Conservation (phyloP, 805 yeast genomes). For the Helenozyma baotianmanensis region DNA sequence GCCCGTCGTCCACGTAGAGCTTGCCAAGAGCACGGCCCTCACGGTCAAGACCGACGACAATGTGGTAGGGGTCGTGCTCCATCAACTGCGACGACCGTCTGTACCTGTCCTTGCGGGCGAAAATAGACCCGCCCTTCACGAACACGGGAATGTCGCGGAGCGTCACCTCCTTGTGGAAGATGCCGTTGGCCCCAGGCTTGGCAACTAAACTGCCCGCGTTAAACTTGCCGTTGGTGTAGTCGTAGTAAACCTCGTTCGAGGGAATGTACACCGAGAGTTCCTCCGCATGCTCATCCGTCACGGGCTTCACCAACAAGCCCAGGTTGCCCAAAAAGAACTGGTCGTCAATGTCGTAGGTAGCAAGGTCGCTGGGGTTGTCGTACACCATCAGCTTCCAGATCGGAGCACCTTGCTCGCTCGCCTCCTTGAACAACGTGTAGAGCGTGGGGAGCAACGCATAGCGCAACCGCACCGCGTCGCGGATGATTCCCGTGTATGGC, state of each 20-base stretch:
- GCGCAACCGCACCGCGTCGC: constrained; percentile 68
- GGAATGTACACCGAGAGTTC: constrained; percentile 49
- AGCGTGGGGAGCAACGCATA: constrained; percentile 73
- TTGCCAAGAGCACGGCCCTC: constrained; percentile 51
- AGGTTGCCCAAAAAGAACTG: constrained; percentile 72
- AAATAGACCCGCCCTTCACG: constrained; percentile 73
- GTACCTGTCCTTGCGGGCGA: constrained; percentile 63
- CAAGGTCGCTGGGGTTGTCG: constrained; percentile 44
- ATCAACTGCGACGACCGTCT: constrained; percentile 77
- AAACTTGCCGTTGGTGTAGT: constrained; percentile 37
- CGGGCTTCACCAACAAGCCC: constrained; percentile 77
- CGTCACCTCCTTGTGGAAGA: constrained; percentile 36
- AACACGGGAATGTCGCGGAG: constrained; percentile 66
- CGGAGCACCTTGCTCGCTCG: constrained; percentile 61
- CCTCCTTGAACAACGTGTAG: constrained; percentile 72
- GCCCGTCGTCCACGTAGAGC: constrained; percentile 83
- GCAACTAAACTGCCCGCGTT: not conserved
- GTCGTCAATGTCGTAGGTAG: constrained; percentile 64
- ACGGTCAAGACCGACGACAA: constrained; percentile 54
- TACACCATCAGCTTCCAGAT: constrained; percentile 66
- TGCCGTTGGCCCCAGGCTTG: constrained; percentile 22
- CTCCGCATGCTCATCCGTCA: constrained; percentile 50
- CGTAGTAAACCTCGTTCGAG: constrained; percentile 52
- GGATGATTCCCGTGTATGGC: constrained; percentile 60
- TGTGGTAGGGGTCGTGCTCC: constrained; percentile 75